phyloP scores from a whole-genome alignment of 805 yeast species.

The Wickerhamiella azyma region DNA sequence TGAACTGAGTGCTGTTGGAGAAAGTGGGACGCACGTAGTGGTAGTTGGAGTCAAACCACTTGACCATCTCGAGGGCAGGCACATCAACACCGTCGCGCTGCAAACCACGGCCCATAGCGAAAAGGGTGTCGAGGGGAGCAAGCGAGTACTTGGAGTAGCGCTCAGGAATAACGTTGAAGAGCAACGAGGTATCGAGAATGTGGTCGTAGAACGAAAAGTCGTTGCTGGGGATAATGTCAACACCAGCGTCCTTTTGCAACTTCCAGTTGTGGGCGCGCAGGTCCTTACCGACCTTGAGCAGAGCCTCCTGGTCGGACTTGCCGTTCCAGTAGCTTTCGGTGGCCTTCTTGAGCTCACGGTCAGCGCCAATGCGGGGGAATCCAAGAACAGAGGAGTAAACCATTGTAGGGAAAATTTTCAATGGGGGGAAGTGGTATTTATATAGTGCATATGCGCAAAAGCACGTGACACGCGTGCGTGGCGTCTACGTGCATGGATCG shows the following conservation, averaged over 20 bases:
- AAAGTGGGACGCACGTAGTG: constrained; percentile 99
- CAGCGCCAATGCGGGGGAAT: constrained; percentile 99
- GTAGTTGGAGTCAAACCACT: constrained; percentile 99
- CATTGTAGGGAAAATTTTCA: constrained; percentile 33
- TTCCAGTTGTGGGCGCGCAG: constrained; percentile 96
- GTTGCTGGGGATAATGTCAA: constrained; percentile 91
- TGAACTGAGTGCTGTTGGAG: constrained; percentile 87
- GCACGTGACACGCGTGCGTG: background rate
- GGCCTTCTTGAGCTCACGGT: constrained; percentile 97
- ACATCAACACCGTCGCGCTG: constrained; percentile 98
- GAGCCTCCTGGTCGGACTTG: constrained; percentile 74
- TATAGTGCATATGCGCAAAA: background rate
- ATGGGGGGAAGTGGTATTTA: background rate
- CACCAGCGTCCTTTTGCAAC: constrained; percentile 93
- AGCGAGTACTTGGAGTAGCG: constrained; percentile 88
- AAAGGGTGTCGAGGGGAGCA: constrained; percentile 78
- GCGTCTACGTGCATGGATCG: too few relatives aligned
- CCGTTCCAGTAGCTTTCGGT: constrained; percentile 99
- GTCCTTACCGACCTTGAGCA: constrained; percentile 84
- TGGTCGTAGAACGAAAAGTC: constrained; percentile 98
- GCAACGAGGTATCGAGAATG: constrained; percentile 77
- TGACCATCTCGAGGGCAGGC: constrained; percentile 96
- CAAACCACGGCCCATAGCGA: constrained; percentile 99
- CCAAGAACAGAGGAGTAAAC: constrained; percentile 96
- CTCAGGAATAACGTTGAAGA: constrained; percentile 93